These are phyloP conservation scores for Colletotrichum sp. DNA, from an alignment of 2,329 filamentous ascomycete species.

Conservation along the genomic window DNA sequence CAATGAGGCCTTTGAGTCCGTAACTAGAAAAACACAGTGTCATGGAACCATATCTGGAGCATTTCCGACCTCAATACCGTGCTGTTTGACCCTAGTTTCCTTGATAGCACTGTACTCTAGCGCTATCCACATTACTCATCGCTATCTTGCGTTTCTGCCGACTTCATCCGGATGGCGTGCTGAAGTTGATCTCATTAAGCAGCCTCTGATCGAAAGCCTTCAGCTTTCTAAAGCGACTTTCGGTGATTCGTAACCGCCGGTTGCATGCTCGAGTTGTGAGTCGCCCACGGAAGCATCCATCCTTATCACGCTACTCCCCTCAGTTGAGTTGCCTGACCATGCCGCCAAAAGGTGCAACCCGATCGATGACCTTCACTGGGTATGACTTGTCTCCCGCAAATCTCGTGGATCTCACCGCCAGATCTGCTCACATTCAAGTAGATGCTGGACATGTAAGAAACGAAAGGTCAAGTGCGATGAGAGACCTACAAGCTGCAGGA, in stretches of 20 bases:
- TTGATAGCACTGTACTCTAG: accelerated
- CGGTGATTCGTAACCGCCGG: accelerated
- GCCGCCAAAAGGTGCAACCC: background rate
- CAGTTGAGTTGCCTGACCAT: background rate
- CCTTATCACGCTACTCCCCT: background rate
- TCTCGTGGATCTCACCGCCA: background rate
- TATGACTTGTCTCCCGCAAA: background rate
- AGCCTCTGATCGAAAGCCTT: background rate
- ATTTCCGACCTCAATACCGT: background rate
- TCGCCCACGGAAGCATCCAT: background rate
- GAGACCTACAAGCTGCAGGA: background rate
- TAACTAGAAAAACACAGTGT: background rate
- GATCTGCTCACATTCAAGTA: background rate
- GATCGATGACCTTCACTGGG: background rate
- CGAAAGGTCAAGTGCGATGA: constrained; percentile 5
- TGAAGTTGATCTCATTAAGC: background rate
- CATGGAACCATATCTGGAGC: accelerated
- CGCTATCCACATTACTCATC: background rate
- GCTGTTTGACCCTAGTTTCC: accelerated
- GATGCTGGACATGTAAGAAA: constrained; percentile 6
- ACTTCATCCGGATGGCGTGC: background rate
- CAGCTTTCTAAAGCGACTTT: background rate
- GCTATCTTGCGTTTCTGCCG: background rate
- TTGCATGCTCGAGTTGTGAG: accelerated
- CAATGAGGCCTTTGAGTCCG: background rate